Evolutionary conservation across 352 stramenopile genomes (phyloP).

Genomic region (Phytopythium mirpurense): DNA sequence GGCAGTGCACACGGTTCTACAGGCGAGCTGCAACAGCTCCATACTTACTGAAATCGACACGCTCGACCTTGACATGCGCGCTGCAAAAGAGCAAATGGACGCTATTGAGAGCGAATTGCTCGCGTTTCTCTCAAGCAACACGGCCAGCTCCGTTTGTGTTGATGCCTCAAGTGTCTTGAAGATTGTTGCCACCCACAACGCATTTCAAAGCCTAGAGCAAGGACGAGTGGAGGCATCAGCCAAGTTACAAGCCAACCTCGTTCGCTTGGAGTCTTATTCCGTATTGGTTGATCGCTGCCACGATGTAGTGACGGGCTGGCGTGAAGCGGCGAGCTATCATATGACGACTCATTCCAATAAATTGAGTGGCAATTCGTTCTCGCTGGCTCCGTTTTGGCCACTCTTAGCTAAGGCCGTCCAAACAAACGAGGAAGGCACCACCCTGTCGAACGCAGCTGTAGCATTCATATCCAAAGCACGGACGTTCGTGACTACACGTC

Average conservation of each 20-base stretch:
- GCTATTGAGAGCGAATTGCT: conserved; percentile 57
- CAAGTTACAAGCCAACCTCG: conserved; percentile 31
- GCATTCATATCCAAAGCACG: conserved; percentile 12
- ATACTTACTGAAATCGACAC: conserved; percentile 44
- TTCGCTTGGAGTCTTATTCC: conserved; percentile 16
- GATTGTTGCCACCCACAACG: conserved; percentile 54
- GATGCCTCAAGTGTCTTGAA: conserved; percentile 49
- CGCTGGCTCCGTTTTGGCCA: conserved; percentile 33
- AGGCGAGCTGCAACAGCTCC: conserved; percentile 24
- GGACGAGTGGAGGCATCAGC: conserved; percentile 23
- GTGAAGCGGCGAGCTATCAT: conserved; percentile 17
- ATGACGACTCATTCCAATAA: not conserved
- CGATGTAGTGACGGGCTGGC: conserved; percentile 30
- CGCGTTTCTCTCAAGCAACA: conserved; percentile 46
- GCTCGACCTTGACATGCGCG: conserved; percentile 35
- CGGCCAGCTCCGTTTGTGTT: conserved; percentile 27
- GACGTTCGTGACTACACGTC: conserved; percentile 14
- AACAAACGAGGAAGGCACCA: conserved; percentile 5
- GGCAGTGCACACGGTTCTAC: conserved; percentile 25
- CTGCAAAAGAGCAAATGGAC: conserved; percentile 50
- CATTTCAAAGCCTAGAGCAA: conserved; percentile 42
- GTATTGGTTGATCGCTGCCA: conserved; percentile 23
- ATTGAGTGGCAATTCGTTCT: not conserved
- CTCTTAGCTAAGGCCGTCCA: conserved; percentile 20
- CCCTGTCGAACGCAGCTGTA: not conserved